Conservation (phyloP, 148 eudicot genomes). For the Selenicereus undatus region DNA sequence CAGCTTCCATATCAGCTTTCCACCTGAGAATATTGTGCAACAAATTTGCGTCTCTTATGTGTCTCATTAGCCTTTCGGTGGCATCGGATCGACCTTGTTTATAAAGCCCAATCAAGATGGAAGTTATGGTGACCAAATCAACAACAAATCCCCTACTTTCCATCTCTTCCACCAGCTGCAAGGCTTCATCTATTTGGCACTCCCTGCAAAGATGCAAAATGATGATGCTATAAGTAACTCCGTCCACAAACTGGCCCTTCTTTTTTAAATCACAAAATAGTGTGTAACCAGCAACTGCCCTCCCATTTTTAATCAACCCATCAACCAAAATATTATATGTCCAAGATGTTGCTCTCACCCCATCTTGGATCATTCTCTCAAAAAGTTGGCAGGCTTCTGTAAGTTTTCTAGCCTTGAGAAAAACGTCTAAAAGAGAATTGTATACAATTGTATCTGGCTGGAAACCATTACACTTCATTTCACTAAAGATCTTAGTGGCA, state of each 20-base stretch:
- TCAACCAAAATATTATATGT: constrained; percentile 80
- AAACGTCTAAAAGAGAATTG: constrained; percentile 70
- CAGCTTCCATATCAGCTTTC: constrained; percentile 75
- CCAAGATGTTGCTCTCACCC: constrained; percentile 64
- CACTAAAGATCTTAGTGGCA: constrained; percentile 55
- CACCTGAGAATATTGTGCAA: constrained; percentile 57
- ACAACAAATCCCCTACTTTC: constrained; percentile 74
- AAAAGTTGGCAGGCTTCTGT: constrained; percentile 70
- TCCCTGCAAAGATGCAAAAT: constrained; percentile 63
- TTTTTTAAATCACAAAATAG: constrained; percentile 71
- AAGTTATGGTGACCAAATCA: constrained; percentile 71
- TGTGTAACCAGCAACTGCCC: constrained; percentile 63
- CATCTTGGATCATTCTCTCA: constrained; percentile 77
- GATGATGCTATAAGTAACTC: constrained; percentile 68
- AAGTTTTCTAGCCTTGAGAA: constrained; percentile 67
- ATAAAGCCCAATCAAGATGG: constrained; percentile 53
- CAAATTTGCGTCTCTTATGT: constrained; percentile 58
- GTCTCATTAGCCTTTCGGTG: constrained; percentile 60
- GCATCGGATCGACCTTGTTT: constrained; percentile 61
- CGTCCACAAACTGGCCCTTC: constrained; percentile 77
- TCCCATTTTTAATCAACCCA: constrained; percentile 72
- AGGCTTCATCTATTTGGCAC: constrained; percentile 48
- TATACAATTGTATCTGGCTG: constrained; percentile 58
- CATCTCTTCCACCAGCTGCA: constrained; percentile 76
- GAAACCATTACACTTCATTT: constrained; percentile 73